These are phyloP conservation scores for Daldinia loculata DNA, from an alignment of 495 filamentous ascomycete species.

Conservation along the genomic window DNA sequence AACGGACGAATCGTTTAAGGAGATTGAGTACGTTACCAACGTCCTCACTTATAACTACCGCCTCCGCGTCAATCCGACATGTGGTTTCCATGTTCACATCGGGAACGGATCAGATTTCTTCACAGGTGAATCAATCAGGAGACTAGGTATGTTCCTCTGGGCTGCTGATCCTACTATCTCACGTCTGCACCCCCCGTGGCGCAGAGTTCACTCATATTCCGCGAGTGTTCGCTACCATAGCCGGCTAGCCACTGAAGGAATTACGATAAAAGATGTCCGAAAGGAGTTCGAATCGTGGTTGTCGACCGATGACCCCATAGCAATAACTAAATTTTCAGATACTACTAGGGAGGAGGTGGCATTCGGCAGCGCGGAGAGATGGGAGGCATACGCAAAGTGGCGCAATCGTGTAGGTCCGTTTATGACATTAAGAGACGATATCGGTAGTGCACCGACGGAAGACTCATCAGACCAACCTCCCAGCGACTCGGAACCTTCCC, in stretches of 20 bases:
- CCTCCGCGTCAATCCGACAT: constrained; percentile 44
- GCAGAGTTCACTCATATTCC: constrained; percentile 6
- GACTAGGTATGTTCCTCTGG: constrained; percentile 49
- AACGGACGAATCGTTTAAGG: constrained; percentile 17
- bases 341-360: constrained; percentile 8
- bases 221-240: constrained; percentile 26
- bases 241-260: constrained; percentile 17
- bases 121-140: constrained; percentile 40
- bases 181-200: constrained; percentile 47
- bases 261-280: not conserved
- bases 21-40: constrained; percentile 34
- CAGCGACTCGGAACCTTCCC: not conserved
- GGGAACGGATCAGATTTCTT: constrained; percentile 46
- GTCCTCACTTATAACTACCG: constrained; percentile 43
- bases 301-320: not conserved
- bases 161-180: constrained; percentile 51
- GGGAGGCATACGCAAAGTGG: constrained; percentile 14
- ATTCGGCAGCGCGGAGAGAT: constrained; percentile 4
- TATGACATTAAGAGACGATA: constrained; percentile 18
- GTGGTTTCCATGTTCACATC: constrained; percentile 53
- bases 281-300: not conserved
- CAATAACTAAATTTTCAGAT: constrained; percentile 19
- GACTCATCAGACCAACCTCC: not conserved
- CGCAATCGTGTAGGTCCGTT: constrained; percentile 28
- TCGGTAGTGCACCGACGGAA: not conserved